These are phyloP conservation scores for Cucurbitaria berberidis DNA, from an alignment of 2,329 filamentous ascomycete species.

Conservation along the genomic window DNA sequence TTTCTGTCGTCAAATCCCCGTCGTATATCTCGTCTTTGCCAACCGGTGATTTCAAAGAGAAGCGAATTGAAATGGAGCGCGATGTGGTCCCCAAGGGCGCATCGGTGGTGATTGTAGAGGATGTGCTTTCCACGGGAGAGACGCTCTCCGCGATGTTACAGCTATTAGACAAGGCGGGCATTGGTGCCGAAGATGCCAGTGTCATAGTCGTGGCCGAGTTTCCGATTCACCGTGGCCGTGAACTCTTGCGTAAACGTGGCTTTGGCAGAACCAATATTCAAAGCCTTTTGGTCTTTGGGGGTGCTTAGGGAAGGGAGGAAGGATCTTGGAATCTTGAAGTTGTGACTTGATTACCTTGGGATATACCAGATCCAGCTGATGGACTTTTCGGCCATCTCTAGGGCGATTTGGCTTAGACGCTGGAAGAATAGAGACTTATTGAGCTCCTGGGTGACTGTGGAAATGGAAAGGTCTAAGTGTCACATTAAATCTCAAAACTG, in stretches of 20 bases:
- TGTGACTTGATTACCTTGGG: no score
- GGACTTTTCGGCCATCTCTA: no score
- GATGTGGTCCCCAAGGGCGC: constrained; percentile 50
- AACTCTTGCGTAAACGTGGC: constrained; percentile 53
- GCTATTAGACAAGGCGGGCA: constrained; percentile 54
- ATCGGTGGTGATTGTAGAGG: constrained; percentile 64
- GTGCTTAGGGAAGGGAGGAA: constrained; percentile 34
- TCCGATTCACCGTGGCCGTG: constrained; percentile 60
- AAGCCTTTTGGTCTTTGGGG: constrained; percentile 61
- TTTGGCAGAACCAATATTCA: constrained; percentile 60
- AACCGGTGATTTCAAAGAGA: constrained; percentile 29
- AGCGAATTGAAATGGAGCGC: constrained; percentile 58
- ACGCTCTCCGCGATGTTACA: constrained; percentile 62
- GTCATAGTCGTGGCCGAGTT: constrained; percentile 66
- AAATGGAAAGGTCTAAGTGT: no score
- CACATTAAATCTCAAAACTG: no score
- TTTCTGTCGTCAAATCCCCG: constrained; percentile 55
- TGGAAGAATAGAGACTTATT: no score
- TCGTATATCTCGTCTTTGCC: constrained; percentile 63
- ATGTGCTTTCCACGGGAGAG: constrained; percentile 63
- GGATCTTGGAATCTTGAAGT: no score
- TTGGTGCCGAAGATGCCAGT: constrained; percentile 51
- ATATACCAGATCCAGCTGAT: no score
- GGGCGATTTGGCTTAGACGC: no score
- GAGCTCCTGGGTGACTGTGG: no score